Evolutionary conservation across 75 land plant genomes (phyloP), one percentile per base, ranked within the genome.

Genomic region (Picea glauca): DNA sequence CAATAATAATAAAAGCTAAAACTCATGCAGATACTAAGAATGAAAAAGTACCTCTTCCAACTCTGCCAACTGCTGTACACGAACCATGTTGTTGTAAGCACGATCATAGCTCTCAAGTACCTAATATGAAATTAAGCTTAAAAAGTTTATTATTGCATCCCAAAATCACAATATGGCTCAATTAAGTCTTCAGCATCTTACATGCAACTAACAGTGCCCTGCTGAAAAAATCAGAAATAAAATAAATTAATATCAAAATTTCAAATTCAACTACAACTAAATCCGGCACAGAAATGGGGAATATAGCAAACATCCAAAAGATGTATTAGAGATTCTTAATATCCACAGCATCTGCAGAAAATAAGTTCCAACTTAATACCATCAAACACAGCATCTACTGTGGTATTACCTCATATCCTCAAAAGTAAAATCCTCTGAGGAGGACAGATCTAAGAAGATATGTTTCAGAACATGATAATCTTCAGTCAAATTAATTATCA

Each of bases 31-130:
- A 57, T 57, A 30, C 20, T 31, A 14, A 17, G 58, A 75, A 75
- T 5, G 2, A 75, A 43, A 21, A 70, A 4, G 43, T 15, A 96
- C 99, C 94, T 98, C 99, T 84, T 98, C 99, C 26, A 98, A 77
- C 80, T 98, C 99, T 58, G 99, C 84, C 3, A 98, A 86, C 79
- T 98, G 99, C 79, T 98, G 99, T 74, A 93, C 96, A 60, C 98
- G 96, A 58, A 98, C 99, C 99, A 98, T 98, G 50, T 96, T 98
- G 81, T 81, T 95, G 76, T 98, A 98, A 18, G 99, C 98, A 78
- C 99, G 93, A 58, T 98, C 99, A 86, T 98, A 98, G 75, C 99
- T 98, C 63, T 98, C 99, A 59, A 98, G 86, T 63, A 98, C 98
- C 99, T 98, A 78, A 43, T 8, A 83, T 56, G 21, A 23, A 26